Evolutionary conservation across 2,329 filamentous ascomycete species (phyloP).

Genomic region (Penicillium sp.): DNA sequence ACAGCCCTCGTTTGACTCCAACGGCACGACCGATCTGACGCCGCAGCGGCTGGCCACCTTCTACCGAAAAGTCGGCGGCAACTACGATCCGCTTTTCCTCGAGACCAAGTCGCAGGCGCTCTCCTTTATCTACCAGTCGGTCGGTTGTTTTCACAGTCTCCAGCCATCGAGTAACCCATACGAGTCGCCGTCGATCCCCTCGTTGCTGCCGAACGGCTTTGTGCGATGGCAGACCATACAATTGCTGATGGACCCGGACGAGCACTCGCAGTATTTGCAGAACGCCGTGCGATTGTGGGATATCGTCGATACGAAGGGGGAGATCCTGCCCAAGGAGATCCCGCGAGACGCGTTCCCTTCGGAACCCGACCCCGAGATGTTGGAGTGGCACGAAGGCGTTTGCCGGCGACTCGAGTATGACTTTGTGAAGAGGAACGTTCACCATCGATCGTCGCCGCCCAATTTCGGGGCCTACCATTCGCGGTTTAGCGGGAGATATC

Average conservation of each 20-base stretch:
- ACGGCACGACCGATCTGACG: slow-evolving; percentile 45
- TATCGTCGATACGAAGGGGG: slow-evolving; percentile 66
- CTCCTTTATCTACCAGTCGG: slow-evolving; percentile 86
- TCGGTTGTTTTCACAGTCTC: slow-evolving; percentile 85
- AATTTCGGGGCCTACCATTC: slow-evolving; percentile 28
- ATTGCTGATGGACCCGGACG: slow-evolving; percentile 78
- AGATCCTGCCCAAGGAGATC: slow-evolving; percentile 57
- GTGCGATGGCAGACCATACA: slow-evolving; percentile 93
- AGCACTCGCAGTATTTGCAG: slow-evolving; percentile 81
- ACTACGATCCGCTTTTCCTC: slow-evolving; percentile 78
- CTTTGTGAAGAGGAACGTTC: slow-evolving; percentile 43
- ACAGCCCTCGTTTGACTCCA: slow-evolving; percentile 34
- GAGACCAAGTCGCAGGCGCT: slow-evolving; percentile 70
- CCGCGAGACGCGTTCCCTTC: slow-evolving; percentile 70
- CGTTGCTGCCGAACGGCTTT: slow-evolving; percentile 78
- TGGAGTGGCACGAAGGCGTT: slow-evolving; percentile 79
- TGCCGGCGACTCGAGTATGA: slow-evolving; percentile 67
- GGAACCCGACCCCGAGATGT: slow-evolving; percentile 72
- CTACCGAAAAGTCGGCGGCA: slow-evolving; percentile 70
- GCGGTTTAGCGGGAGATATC: slow-evolving; percentile 35
- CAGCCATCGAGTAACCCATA: slow-evolving; percentile 71
- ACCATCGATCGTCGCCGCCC: slow-evolving; percentile 34
- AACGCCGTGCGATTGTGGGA: slow-evolving; percentile 74
- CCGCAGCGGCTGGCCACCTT: slow-evolving; percentile 72
- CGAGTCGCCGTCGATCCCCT: slow-evolving; percentile 72